Conservation (phyloP, 2,329 filamentous ascomycete species). For the Penicillium nordicum region DNA sequence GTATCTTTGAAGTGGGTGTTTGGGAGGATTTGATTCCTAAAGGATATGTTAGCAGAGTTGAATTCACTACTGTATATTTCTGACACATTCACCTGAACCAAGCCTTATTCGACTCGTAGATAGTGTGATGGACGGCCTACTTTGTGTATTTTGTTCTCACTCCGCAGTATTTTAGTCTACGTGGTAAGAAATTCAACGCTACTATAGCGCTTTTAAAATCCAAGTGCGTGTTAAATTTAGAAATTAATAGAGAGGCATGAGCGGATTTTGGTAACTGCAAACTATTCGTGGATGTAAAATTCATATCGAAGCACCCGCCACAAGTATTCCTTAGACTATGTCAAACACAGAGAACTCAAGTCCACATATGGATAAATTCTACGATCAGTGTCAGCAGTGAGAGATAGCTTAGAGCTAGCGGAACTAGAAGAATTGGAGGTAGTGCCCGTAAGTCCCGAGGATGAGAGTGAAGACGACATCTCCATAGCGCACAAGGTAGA, state of each 20-base stretch:
- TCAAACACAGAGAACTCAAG: neutral
- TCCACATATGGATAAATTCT: neutral
- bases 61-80: too few relatives aligned
- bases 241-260: neutral
- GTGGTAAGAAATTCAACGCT: neutral
- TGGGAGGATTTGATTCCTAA: neutral
- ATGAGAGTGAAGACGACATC: neutral
- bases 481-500: neutral
- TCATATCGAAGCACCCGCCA: accelerated
- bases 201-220: neutral
- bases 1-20: neutral
- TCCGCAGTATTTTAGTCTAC: neutral
- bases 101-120: accelerated
- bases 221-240: neutral
- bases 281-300: neutral
- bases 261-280: neutral
- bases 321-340: too few relatives aligned
- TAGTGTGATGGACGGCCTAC: neutral
- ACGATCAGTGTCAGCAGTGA: neutral
- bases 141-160: too few relatives aligned
- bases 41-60: neutral
- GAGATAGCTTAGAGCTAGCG: too few relatives aligned
- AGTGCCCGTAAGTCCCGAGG: accelerated
- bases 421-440: neutral
- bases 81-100: too few relatives aligned